These are phyloP conservation scores for Cladosporium sp. DNA, from an alignment of 2,329 filamentous ascomycete species.

Conservation along the genomic window DNA sequence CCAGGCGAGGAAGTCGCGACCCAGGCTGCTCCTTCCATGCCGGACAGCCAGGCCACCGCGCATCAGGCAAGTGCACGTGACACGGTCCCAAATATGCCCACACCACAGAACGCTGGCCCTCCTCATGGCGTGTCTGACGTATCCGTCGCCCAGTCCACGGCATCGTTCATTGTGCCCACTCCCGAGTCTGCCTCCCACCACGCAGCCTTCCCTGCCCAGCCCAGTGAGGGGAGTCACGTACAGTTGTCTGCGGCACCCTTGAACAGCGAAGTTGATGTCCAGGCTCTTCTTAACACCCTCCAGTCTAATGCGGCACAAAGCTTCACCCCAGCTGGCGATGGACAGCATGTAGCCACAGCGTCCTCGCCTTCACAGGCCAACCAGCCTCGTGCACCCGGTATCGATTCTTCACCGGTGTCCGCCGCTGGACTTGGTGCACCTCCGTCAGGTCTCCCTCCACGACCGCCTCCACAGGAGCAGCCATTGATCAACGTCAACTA, in stretches of 20 bases:
- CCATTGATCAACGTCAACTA: constrained; percentile 51
- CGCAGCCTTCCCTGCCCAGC: constrained; percentile 12
- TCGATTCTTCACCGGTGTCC: constrained; percentile 36
- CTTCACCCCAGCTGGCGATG: constrained; percentile 34
- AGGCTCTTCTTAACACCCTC: constrained; percentile 49
- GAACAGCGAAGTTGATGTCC: constrained; percentile 44
- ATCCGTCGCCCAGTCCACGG: constrained; percentile 10
- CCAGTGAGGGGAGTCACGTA: neutral
- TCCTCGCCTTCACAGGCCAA: constrained; percentile 29
- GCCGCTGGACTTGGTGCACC: constrained; percentile 34
- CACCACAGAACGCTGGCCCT: constrained; percentile 5
- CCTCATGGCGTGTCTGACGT: constrained; percentile 13
- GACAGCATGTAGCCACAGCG: constrained; percentile 29
- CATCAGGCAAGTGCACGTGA: constrained; percentile 17
- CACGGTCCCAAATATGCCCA: neutral
- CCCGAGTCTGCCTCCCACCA: constrained; percentile 16
- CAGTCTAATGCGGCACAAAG: constrained; percentile 22
- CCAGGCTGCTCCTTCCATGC: neutral
- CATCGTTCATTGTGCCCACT: constrained; percentile 5
- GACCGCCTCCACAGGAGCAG: constrained; percentile 52
- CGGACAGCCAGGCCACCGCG: neutral
- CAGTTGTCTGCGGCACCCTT: constrained; percentile 21
- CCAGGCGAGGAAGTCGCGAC: constrained; percentile 10
- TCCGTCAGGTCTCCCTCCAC: constrained; percentile 47
- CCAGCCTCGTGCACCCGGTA: constrained; percentile 33